These are phyloP conservation scores for Phoma sp. DNA, from an alignment of 2,329 filamentous ascomycete species.

Conservation along the genomic window DNA sequence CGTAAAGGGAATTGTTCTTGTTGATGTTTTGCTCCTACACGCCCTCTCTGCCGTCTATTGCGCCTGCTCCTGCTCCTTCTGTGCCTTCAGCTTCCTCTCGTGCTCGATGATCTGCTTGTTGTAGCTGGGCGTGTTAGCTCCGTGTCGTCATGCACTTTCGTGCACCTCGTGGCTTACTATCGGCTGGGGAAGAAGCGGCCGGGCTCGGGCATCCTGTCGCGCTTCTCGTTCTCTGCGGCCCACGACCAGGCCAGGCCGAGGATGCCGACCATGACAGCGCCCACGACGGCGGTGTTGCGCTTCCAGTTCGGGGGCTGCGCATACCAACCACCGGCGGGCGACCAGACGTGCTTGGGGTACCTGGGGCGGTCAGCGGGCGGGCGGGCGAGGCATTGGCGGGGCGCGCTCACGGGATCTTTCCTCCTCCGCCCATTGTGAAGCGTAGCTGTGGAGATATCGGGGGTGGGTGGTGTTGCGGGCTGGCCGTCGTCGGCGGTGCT, in stretches of 20 bases:
- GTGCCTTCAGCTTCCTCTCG: conserved; percentile 63
- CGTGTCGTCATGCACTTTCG: too few species aligned
- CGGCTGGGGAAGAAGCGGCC: conserved; percentile 83
- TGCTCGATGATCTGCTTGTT: conserved; percentile 75
- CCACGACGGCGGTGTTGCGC: conserved; percentile 82
- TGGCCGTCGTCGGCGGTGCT: conserved; percentile 8
- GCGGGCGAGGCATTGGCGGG: conserved; percentile 21
- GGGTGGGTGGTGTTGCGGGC: conserved; percentile 12
- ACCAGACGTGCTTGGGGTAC: conserved; percentile 99
- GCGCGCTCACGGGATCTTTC: conserved; percentile 69
- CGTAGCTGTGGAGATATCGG: conserved; percentile 59
- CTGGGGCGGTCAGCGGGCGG: conserved; percentile 56
- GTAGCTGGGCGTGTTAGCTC: conserved; percentile 63
- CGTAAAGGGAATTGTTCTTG: conserved; percentile 31
- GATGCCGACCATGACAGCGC: conserved; percentile 72
- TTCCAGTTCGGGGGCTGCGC: conserved; percentile 94
- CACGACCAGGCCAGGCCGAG: conserved; percentile 72
- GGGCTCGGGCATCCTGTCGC: conserved; percentile 77
- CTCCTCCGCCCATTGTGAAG: conserved; percentile 68
- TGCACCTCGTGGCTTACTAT: conserved; percentile 75
- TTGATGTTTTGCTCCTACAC: conserved; percentile 5
- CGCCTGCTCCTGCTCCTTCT: conserved; percentile 44
- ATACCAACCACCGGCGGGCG: conserved; percentile 97
- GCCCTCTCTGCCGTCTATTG: conserved; percentile 8
- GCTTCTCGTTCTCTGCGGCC: conserved; percentile 76